Evolutionary conservation across 495 filamentous ascomycete genomes (phyloP), one percentile per base, ranked within the genome.

Genomic region (Darksidea phi): DNA sequence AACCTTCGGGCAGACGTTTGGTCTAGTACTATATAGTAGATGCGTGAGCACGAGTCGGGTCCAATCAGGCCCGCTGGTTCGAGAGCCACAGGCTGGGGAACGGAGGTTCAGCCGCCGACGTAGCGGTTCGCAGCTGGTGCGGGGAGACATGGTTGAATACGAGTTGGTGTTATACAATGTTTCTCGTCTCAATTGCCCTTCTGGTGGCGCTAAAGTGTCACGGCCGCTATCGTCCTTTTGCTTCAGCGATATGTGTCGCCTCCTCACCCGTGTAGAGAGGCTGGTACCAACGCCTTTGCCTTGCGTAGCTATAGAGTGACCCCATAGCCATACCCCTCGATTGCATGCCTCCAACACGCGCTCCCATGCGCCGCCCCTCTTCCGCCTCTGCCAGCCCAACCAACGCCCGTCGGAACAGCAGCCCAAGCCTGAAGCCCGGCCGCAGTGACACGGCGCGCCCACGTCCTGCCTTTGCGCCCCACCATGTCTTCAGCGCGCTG

Each of bases 81-180:
- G 28, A 32, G 23, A 49, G 15, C 46, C 46, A 1, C 1, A 38
- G 34, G 20, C 45, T 36, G 36, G 53, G 57, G 52, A 41, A 11
- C 41, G 7, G 36, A 20, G 24, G 1, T 55, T 66, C 57, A 66
- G 57, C 63, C 63, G 63, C 57, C 63, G 63, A 61, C 57, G 63
- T 61, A 61, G 48, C 3, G 17, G 17, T 26, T 51, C 54, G 38
- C 32, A 47, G 54, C 26, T 20, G 28, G 38, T 18, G 4, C 24
- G 38, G 49, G 49, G 50, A 36, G 47, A 1, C n/a, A 15, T 42
- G 57, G 47, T 26, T 60, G 8, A n/a, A 21, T 8, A 13, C 45
- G 10, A 8, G 48, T 17, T 13, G 32, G 43, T 11, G 55, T 13
- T 5, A 42, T 24, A 54, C 15, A 17, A 23, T 36, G 51, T 34